Conservation (phyloP, 768 basidiomycete species). For the Suillus subaureus region DNA sequence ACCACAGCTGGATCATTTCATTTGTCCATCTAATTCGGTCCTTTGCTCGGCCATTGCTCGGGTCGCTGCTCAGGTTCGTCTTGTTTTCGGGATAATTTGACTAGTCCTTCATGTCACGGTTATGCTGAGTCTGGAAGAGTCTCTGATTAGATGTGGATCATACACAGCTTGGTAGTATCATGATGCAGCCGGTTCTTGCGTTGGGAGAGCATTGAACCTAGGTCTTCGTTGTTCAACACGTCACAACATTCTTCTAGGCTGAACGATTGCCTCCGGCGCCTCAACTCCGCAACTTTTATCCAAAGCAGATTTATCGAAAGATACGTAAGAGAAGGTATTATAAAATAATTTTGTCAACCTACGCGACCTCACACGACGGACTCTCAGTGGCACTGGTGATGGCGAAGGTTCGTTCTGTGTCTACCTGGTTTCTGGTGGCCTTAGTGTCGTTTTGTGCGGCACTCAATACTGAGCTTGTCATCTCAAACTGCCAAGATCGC, state of each 20-base stretch:
- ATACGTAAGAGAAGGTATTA: background rate
- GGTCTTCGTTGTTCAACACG: background rate
- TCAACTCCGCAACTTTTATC: background rate
- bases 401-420: background rate
- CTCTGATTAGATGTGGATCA: no score
- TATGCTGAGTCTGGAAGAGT: background rate
- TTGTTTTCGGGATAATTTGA: background rate
- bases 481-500: constrained; percentile 30
- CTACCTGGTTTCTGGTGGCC: background rate
- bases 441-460: constrained; percentile 19
- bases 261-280: no score
- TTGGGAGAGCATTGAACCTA: background rate
- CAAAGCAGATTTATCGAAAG: no score
- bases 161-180: background rate
- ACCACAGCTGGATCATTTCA: no score
- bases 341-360: background rate
- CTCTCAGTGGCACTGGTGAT: background rate
- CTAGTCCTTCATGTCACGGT: background rate
- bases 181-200: background rate
- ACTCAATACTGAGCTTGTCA: constrained; percentile 21
- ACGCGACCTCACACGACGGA: background rate
- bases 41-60: background rate
- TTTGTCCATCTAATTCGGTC: background rate
- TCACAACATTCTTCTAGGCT: background rate
- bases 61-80: background rate